Conservation (phyloP, 2,329 filamentous ascomycete genomes). For the Hypoxylon sp. region DNA sequence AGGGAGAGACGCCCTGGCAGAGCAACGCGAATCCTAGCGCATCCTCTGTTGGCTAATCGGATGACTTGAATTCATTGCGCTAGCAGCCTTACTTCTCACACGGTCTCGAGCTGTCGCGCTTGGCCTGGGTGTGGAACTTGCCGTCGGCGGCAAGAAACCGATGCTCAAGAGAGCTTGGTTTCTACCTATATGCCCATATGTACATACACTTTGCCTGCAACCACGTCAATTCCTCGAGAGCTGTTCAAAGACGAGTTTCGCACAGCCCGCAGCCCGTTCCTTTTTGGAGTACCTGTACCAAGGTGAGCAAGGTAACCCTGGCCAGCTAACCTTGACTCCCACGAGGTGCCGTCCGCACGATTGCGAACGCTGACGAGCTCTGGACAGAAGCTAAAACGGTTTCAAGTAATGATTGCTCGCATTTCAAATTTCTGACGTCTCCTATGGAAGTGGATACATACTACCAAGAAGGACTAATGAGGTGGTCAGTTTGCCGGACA, state of each 20-base stretch:
- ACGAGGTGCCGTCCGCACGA: conserved; percentile 35
- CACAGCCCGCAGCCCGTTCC: not conserved
- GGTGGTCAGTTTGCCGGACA: conserved; percentile 21
- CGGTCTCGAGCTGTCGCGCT: conserved; percentile 4
- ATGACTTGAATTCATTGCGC: conserved; percentile 24
- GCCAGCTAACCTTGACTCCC: conserved; percentile 29
- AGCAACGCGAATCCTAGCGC: conserved; percentile 9
- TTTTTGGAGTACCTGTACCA: conserved; percentile 4
- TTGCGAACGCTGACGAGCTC: conserved; percentile 21
- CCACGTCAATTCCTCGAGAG: conserved; percentile 1
- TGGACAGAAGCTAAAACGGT: conserved; percentile 23
- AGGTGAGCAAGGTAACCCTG: conserved; percentile 34
- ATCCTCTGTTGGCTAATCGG: conserved; percentile 20
- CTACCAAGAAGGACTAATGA: conserved; percentile 18
- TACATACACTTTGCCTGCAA: conserved; percentile 3
- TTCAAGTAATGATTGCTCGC: conserved; percentile 28
- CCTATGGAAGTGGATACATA: conserved; percentile 27
- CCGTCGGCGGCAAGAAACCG: conserved; percentile 17
- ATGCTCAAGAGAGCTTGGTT: conserved; percentile 1
- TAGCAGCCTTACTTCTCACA: conserved; percentile 35
- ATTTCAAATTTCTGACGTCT: conserved; percentile 31
- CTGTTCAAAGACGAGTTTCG: not conserved
- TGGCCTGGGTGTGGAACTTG: conserved; percentile 25
- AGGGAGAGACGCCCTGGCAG: not conserved
- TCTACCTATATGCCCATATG: not conserved